These are phyloP conservation scores for Neltuma alba DNA, from an alignment of 306 rosid genomes.

Conservation along the genomic window DNA sequence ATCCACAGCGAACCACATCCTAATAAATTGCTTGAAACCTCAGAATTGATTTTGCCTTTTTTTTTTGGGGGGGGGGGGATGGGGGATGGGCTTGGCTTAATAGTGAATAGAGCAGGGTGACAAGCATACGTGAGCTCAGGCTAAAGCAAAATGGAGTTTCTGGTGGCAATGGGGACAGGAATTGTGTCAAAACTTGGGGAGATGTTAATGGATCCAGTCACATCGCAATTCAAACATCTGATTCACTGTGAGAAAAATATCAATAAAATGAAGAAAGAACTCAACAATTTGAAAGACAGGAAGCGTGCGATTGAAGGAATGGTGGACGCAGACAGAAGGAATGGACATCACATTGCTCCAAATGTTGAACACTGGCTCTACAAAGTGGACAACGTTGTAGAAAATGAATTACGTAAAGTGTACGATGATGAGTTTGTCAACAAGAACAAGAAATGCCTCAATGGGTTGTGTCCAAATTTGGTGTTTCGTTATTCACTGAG, in stretches of 20 bases:
- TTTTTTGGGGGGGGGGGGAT: too few relatives aligned
- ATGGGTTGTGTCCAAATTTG: conserved; percentile 20
- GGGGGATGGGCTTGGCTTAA: not conserved
- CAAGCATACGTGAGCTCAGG: not conserved
- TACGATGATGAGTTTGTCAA: not conserved
- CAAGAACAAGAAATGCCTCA: conserved; percentile 23
- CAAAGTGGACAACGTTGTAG: conserved; percentile 2
- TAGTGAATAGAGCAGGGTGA: not conserved
- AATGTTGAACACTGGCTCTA: conserved; percentile 21
- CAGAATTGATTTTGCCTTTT: not conserved
- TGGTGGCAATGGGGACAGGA: not conserved
- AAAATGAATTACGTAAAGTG: not conserved
- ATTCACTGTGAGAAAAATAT: not conserved
- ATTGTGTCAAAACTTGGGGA: conserved; percentile 20
- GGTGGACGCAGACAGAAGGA: conserved; percentile 24
- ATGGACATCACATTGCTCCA: conserved; percentile 6
- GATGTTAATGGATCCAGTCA: not conserved
- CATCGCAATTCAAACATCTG: not conserved
- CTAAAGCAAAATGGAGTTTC: conserved; percentile 15
- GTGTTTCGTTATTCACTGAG: conserved; percentile 3
- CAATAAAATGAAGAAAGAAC: not conserved
- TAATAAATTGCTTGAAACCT: not conserved
- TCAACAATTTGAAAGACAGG: not conserved
- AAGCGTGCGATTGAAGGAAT: conserved; percentile 9
- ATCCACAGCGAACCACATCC: not conserved